Evolutionary conservation across 2,329 filamentous ascomycete species (phyloP).

Genomic region (Onygenales sp.): DNA sequence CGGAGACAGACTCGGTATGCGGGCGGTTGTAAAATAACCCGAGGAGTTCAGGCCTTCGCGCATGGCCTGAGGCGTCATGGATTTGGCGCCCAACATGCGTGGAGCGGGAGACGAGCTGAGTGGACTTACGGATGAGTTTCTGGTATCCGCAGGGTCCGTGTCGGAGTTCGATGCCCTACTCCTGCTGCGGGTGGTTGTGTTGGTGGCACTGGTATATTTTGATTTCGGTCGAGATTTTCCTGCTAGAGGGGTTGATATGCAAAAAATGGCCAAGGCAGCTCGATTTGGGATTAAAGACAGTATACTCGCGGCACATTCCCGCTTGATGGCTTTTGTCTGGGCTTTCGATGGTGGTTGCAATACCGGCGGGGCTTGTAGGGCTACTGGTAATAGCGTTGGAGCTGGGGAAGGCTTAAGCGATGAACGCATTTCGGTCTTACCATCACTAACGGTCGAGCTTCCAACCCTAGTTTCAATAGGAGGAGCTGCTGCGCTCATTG

Average conservation of each 20-base stretch:
- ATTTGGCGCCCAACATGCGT: not conserved
- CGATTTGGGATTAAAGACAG: conserved; percentile 33
- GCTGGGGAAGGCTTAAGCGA: conserved; percentile 9
- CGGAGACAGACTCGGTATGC: not conserved
- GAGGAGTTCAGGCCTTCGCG: not conserved
- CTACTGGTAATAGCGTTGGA: conserved; percentile 2
- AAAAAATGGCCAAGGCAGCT: conserved; percentile 27
- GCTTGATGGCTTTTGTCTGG: conserved; percentile 32
- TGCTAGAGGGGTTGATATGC: conserved; percentile 4
- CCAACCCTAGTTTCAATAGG: conserved; percentile 16
- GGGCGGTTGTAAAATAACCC: not conserved
- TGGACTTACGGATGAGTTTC: not conserved
- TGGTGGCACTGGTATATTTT: not conserved
- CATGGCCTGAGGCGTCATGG: not conserved
- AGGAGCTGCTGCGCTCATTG: conserved; percentile 5
- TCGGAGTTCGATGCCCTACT: not conserved
- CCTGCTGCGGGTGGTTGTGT: not conserved
- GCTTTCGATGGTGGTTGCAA: conserved; percentile 15
- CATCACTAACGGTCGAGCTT: conserved; percentile 8
- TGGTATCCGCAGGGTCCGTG: not conserved
- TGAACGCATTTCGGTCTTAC: not conserved
- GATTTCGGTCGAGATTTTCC: not conserved
- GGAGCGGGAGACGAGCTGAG: not conserved
- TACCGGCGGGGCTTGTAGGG: conserved; percentile 7
- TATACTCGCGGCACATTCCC: conserved; percentile 34